Base-by-base conservation (phyloP, 306 rosid genomes). In the Abrus precatorius region DNA sequence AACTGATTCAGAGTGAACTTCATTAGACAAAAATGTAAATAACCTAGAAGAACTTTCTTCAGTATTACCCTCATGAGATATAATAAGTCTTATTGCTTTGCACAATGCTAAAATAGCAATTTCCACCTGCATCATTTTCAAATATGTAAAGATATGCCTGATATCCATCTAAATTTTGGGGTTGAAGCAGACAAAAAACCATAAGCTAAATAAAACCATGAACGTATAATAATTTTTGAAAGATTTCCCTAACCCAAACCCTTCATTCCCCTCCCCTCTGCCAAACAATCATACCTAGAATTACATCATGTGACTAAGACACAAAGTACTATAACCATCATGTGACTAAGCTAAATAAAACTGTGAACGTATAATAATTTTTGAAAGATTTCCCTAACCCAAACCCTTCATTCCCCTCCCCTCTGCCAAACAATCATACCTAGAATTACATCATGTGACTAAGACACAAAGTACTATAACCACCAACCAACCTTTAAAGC, bases 71-170 rank as follows among this genome's bases (percentile, higher is more conserved):
- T 80, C 76, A 10, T 63, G 72, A 79, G 69, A 79, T 69, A 60
- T 47, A 48, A 84, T 56, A 55, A 87, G 83, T 91, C 97, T 90
- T 57, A 89, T 79, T 50, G 97, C 97, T 86, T 89, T 90, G 86
- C 94, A 95, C 83, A 95, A 67, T 72, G 97, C 86, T 63, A 91
- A 84, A 79, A 90, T 78, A 69, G 89, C 88, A 88, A 48, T 73
- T 65, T 85, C 84, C 87, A 91, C 97, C 97, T 95, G 86, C 95
- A 91, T 80, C 62, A 80, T 80, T 75, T 20, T 80, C 63, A 74
- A 85, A 59, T 20, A 72, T 69, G 76, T 73, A 60, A 83, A 63
- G 41, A 45, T 57, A 45, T 27, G 86, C 68, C 43, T 45, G 69
- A 76, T 74, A 54, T 75, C 14, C 78, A 76, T 80, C 57, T 59